Evolutionary conservation across 192 early-diverging fungal species (phyloP).

Genomic region (Mortierella hygrophila): DNA sequence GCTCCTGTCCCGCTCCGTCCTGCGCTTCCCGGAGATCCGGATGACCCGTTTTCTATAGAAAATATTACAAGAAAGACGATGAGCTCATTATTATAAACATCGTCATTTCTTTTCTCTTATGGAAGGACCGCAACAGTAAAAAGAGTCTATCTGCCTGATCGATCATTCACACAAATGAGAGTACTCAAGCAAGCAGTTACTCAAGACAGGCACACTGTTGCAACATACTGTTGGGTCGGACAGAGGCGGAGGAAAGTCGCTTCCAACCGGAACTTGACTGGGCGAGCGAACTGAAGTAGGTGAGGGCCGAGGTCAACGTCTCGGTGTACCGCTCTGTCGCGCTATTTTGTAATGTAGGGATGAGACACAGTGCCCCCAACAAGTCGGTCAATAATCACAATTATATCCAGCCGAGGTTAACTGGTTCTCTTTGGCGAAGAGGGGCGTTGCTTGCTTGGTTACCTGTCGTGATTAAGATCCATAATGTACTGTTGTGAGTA

Average conservation of each 20-base stretch:
- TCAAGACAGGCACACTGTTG: not conserved
- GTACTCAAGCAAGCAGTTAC: not conserved
- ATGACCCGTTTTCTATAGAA: constrained; percentile 20
- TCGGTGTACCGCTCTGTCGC: constrained; percentile 52
- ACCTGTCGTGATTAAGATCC: constrained; percentile 58
- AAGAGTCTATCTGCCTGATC: not conserved
- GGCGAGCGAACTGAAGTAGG: constrained; percentile 48
- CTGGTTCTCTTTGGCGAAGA: not conserved
- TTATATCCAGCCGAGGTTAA: not conserved
- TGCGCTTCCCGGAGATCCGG: constrained; percentile 31
- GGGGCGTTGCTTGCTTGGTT: not conserved
- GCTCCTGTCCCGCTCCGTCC: not conserved
- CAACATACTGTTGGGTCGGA: constrained; percentile 29
- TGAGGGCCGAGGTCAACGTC: constrained; percentile 48
- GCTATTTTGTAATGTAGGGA: constrained; percentile 9
- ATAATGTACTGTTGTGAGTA: constrained; percentile 1
- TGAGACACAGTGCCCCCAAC: not conserved
- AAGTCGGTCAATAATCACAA: not conserved
- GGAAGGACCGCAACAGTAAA: not conserved
- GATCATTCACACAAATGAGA: not conserved
- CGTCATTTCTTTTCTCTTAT: not conserved
- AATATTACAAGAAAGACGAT: not conserved
- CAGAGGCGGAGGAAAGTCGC: constrained; percentile 46
- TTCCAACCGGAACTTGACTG: constrained; percentile 54
- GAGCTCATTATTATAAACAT: not conserved